A percentile compares a stretch with the other conserved stretches of the same genome.
Conservation (phyloP, 805 yeast species). For the Kazachstania kunashirensis region DNA sequence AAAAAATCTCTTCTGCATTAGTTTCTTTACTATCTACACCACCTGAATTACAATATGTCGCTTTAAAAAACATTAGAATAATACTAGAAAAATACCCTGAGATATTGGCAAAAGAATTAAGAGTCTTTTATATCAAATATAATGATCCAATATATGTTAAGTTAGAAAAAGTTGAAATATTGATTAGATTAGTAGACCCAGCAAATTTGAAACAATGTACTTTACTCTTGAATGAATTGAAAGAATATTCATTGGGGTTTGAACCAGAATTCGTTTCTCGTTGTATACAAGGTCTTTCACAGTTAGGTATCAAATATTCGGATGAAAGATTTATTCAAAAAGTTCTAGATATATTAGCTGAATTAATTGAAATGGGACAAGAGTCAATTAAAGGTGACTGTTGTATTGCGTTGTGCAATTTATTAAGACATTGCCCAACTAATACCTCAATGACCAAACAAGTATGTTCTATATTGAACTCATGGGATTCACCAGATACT, state of each 20-base stretch:
- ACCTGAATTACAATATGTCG: slow-evolving; percentile 92
- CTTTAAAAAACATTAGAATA: slow-evolving; percentile 81
- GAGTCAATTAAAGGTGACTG: slow-evolving; percentile 55
- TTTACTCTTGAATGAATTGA: slow-evolving; percentile 55
- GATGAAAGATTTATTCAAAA: slow-evolving; percentile 38
- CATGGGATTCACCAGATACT: slow-evolving; percentile 35
- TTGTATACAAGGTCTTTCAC: slow-evolving; percentile 59
- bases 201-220: slow-evolving; percentile 38
- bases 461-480: slow-evolving; percentile 29
- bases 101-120: slow-evolving; percentile 63
- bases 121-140: slow-evolving; percentile 84
- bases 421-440: slow-evolving; percentile 55
- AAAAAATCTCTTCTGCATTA: slow-evolving; percentile 73
- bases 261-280: slow-evolving; percentile 67
- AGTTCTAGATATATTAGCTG: slow-evolving; percentile 51
- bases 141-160: slow-evolving; percentile 74
- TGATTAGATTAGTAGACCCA: slow-evolving; percentile 58
- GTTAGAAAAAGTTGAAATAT: slow-evolving; percentile 64
- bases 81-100: slow-evolving; percentile 82
- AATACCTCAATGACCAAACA: slow-evolving; percentile 23
- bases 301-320: slow-evolving; percentile 54
- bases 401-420: slow-evolving; percentile 50
- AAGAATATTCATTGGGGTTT: slow-evolving; percentile 77
- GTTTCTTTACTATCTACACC: slow-evolving; percentile 81
- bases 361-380: slow-evolving; percentile 46